phyloP scores from a whole-genome alignment of 2,329 filamentous ascomycete species.

The Fusarium armeniacum region DNA sequence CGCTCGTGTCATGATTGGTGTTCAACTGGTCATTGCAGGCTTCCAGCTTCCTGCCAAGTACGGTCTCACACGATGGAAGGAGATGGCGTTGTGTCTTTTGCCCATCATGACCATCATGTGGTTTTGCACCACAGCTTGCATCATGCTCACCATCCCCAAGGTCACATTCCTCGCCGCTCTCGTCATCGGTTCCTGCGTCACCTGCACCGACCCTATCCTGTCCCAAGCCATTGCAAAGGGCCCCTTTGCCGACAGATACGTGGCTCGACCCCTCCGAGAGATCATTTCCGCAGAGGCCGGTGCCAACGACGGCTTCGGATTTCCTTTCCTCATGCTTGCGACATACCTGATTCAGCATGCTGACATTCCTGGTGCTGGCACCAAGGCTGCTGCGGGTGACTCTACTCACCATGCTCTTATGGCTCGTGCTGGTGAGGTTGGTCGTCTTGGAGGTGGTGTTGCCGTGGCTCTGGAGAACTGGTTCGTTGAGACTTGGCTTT shows the following conservation, averaged over 20 bases:
- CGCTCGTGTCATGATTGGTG: conserved; percentile 70
- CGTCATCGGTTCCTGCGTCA: conserved; percentile 72
- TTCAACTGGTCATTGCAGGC: conserved; percentile 73
- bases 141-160: conserved; percentile 68
- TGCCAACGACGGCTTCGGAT: conserved; percentile 73
- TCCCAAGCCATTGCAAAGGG: conserved; percentile 47
- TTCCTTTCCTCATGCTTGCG: conserved; percentile 67
- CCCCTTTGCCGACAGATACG: conserved; percentile 69
- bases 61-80: conserved; percentile 62
- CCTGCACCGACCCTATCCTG: conserved; percentile 62
- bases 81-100: conserved; percentile 68
- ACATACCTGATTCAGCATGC: conserved; percentile 29
- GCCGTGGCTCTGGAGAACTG: conserved; percentile 68
- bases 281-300: conserved; percentile 75
- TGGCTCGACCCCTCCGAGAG: conserved; percentile 68
- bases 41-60: conserved; percentile 73
- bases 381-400: not conserved
- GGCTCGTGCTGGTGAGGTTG: conserved; percentile 51
- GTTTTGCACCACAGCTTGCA: conserved; percentile 69
- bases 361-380: conserved; percentile 46
- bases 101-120: conserved; percentile 75
- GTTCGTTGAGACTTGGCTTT: conserved; percentile 71
- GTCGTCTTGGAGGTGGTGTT: conserved; percentile 65
- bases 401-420: not conserved
- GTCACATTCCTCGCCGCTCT: conserved; percentile 67